phyloP scores from a whole-genome alignment of 306 rosid genomes.

The Citrullus colocynthis region DNA sequence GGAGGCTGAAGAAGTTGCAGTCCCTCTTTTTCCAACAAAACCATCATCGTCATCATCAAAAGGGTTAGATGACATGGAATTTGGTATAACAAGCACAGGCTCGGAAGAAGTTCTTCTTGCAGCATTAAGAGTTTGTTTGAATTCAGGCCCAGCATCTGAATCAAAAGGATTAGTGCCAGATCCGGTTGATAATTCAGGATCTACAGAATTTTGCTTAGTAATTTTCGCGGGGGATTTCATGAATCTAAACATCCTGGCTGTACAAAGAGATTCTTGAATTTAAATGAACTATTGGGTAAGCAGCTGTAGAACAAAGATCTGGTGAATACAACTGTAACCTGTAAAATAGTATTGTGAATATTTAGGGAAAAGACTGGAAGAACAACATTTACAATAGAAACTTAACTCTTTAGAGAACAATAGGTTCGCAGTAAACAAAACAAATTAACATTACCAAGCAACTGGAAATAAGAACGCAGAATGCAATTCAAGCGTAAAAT shows the following conservation, averaged over 20 bases:
- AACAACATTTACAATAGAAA: not conserved
- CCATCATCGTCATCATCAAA: conserved; percentile 23
- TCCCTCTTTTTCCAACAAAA: conserved; percentile 31
- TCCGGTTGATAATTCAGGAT: conserved; percentile 18
- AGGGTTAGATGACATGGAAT: conserved; percentile 29
- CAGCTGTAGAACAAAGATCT: not conserved
- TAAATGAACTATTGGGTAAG: not conserved
- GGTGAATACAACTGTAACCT: not conserved
- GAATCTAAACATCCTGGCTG: conserved; percentile 33
- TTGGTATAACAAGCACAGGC: conserved; percentile 30
- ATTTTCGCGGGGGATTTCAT: conserved; percentile 37
- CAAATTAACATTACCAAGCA: not conserved
- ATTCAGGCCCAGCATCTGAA: conserved; percentile 23
- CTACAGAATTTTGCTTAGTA: conserved; percentile 30
- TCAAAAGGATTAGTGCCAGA: conserved; percentile 14
- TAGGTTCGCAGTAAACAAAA: not conserved
- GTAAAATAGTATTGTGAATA: not conserved
- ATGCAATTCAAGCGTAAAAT: not conserved
- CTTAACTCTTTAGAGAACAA: not conserved
- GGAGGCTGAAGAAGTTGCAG: conserved; percentile 19
- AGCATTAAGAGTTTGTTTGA: conserved; percentile 19
- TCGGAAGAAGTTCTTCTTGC: conserved; percentile 61
- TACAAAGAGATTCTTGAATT: not conserved
- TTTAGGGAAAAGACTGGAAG: not conserved
- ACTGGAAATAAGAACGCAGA: not conserved